Conservation (phyloP, 352 stramenopile species). For the Lagenidium sp. region DNA sequence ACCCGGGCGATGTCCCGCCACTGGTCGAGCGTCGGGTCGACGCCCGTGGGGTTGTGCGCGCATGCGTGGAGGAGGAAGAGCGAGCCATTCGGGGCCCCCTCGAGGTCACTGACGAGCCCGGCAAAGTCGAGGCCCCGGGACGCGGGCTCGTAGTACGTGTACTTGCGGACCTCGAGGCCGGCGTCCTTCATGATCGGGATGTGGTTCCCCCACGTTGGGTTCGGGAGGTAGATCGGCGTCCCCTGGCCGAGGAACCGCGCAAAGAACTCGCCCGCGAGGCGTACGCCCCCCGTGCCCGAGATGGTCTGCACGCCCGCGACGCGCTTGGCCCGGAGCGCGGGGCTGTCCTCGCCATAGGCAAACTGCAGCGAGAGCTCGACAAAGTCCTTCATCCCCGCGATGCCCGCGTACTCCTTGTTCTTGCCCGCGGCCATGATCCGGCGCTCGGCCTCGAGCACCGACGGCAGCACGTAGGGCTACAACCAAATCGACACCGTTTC, state of each 20-base stretch:
- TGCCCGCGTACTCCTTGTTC: conserved; percentile 98
- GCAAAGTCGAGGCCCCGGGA: conserved; percentile 90
- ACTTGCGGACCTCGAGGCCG: conserved; percentile 69
- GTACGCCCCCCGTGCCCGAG: conserved; percentile 96
- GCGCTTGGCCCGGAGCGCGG: conserved; percentile 84
- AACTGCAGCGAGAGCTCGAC: conserved; percentile 94
- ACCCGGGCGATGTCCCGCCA: conserved; percentile 96
- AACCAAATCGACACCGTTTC: not conserved
- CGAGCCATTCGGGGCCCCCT: conserved; percentile 89
- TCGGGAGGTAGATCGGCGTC: conserved; percentile 96
- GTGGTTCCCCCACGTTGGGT: conserved; percentile 99
- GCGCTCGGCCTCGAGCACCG: conserved; percentile 95
- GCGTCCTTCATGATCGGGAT: conserved; percentile 91
- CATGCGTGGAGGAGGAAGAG: conserved; percentile 98
- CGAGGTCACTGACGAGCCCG: conserved; percentile 93
- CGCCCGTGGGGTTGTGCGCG: conserved; percentile 98
- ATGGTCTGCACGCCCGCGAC: conserved; percentile 96
- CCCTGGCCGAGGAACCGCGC: conserved; percentile 78
- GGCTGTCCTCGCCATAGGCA: conserved; percentile 94
- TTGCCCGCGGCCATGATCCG: conserved; percentile 88
- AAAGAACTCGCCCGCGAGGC: conserved; percentile 96
- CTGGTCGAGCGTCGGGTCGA: conserved; percentile 97
- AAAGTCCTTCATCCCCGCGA: conserved; percentile 94
- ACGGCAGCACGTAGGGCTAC: conserved; percentile 94
- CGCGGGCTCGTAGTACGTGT: conserved; percentile 82